These are phyloP conservation scores for Xylariaceae sp. DNA, from an alignment of 2,329 filamentous ascomycete species.

Conservation along the genomic window DNA sequence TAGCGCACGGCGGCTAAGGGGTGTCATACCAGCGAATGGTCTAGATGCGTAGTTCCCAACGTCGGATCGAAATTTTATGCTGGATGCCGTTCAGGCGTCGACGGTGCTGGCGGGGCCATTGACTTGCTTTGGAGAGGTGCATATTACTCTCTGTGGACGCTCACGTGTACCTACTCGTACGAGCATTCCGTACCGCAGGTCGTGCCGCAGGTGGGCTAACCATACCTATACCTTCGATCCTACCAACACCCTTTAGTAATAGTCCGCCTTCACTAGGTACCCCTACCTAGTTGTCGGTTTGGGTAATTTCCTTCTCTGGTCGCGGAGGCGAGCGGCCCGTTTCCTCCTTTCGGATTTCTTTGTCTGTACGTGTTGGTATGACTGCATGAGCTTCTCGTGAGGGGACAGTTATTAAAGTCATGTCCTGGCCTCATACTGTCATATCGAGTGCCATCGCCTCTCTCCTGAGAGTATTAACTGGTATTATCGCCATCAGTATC, in stretches of 20 bases:
- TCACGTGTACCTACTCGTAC: not conserved
- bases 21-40: not conserved
- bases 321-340: slow-evolving; percentile 18
- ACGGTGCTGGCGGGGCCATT: not conserved
- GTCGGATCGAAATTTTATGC: not conserved
- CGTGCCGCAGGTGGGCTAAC: not conserved
- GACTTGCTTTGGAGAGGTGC: not conserved
- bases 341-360: slow-evolving; percentile 12
- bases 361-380: slow-evolving; percentile 3
- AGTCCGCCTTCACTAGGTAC: not conserved
- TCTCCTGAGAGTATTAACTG: not conserved
- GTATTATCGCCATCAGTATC: not conserved
- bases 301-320: slow-evolving; percentile 6
- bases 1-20: not conserved
- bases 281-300: not conserved
- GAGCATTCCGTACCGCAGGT: too few relatives aligned
- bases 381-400: slow-evolving; percentile 11
- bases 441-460: not conserved
- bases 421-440: slow-evolving; percentile 4
- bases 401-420: slow-evolving; percentile 11
- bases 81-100: not conserved
- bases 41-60: not conserved
- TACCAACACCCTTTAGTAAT: not conserved
- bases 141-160: not conserved
- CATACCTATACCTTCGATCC: not conserved